Evolutionary conservation across 2,329 filamentous ascomycete genomes (phyloP).

Genomic region (Fusarium nisikadoi): DNA sequence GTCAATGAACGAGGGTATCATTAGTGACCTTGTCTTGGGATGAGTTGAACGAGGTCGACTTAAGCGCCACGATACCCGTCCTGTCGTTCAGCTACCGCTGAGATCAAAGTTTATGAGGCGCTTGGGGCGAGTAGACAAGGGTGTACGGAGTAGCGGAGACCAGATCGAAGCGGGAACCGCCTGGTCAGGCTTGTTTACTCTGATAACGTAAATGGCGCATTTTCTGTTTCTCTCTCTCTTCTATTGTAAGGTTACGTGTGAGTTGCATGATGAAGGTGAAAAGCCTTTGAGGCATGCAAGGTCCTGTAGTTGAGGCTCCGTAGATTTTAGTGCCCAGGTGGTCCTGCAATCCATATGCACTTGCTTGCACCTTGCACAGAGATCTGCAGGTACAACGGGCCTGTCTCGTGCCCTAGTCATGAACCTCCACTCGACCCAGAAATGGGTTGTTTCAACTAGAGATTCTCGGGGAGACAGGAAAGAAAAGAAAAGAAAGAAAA

Average conservation of each 20-base stretch:
- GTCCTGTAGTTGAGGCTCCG: conserved; percentile 1
- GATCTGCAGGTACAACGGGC: conserved; percentile 19
- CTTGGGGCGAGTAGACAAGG: background rate
- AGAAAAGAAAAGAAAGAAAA: background rate
- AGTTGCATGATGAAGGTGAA: background rate
- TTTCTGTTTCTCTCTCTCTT: background rate
- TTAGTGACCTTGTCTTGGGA: conserved; percentile 11
- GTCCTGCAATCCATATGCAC: background rate
- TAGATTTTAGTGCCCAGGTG: conserved; percentile 6
- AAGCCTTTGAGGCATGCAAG: background rate
- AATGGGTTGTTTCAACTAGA: conserved; percentile 25
- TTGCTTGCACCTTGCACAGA: conserved; percentile 6
- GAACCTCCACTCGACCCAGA: conserved; percentile 17
- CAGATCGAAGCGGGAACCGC: background rate
- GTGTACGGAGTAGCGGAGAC: background rate
- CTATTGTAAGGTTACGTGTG: background rate
- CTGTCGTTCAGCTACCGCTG: conserved; percentile 16
- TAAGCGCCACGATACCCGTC: conserved; percentile 35
- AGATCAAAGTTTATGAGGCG: conserved; percentile 6
- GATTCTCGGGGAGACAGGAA: conserved; percentile 14
- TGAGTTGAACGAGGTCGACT: conserved; percentile 9
- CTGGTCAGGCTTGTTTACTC: background rate
- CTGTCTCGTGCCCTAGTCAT: background rate
- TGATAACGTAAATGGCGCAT: conserved; percentile 6
- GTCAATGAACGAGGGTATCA: conserved; percentile 26